A percentile compares a stretch with the other conserved stretches of the same genome.
These are phyloP conservation scores for Ceratocystis papillata DNA, from an alignment of 2,329 filamentous ascomycete species.

Conservation along the genomic window DNA sequence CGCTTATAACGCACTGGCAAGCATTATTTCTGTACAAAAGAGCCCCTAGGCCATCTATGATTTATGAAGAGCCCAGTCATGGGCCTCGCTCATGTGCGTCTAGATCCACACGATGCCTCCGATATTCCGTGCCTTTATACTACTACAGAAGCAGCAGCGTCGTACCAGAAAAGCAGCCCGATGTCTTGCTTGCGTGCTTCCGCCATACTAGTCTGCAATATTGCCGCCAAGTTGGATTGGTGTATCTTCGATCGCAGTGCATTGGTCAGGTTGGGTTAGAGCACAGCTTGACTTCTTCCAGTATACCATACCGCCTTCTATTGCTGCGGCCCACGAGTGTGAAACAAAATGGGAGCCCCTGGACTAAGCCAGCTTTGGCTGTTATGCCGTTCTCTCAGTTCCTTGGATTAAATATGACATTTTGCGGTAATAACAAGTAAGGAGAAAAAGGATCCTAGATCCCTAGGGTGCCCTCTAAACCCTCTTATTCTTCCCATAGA, in stretches of 20 bases:
- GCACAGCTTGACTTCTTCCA: too few relatives aligned
- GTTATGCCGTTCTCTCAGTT: neutral
- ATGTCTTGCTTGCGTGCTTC: neutral
- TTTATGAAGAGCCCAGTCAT: too few relatives aligned
- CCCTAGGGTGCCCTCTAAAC: too few relatives aligned
- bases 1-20: neutral
- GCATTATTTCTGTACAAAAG: too few relatives aligned
- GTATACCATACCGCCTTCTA: too few relatives aligned
- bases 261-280: too few relatives aligned
- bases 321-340: neutral
- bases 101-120: neutral
- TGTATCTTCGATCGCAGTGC: too few relatives aligned
- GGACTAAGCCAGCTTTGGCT: neutral
- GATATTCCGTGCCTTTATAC: neutral
- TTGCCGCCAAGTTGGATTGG: too few relatives aligned
- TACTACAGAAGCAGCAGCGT: neutral
- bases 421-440: neutral
- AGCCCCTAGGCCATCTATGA: neutral
- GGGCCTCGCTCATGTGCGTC: neutral
- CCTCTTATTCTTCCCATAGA: too few relatives aligned
- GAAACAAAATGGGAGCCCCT: constrained; percentile 3
- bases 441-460: neutral
- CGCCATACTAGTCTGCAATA: too few relatives aligned
- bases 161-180: neutral
- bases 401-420: neutral